Conservation (phyloP, 805 yeast species). For the Wickerhamiella azymoides region DNA sequence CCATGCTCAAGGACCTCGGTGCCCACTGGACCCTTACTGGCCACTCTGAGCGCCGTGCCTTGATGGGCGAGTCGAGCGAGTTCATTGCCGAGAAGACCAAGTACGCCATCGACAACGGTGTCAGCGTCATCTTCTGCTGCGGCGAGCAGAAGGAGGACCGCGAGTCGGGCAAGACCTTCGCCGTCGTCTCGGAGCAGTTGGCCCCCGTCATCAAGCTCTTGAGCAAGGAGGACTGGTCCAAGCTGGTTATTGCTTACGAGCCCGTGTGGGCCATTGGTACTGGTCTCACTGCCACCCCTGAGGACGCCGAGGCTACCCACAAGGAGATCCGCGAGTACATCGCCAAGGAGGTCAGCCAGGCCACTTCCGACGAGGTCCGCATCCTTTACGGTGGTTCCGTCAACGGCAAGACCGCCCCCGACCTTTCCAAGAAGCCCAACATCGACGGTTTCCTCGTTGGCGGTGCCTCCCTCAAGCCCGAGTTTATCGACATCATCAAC, state of each 20-base stretch:
- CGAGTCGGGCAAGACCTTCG: slow-evolving; percentile 73
- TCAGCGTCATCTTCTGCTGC: slow-evolving; percentile 86
- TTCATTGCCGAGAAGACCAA: slow-evolving; percentile 87
- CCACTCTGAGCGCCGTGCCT: slow-evolving; percentile 96
- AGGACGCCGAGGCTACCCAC: slow-evolving; percentile 95
- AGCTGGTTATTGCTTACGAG: slow-evolving; percentile 93
- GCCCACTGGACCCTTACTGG: slow-evolving; percentile 93
- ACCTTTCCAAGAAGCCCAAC: slow-evolving; percentile 83
- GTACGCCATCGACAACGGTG: slow-evolving; percentile 80
- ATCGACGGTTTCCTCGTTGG: slow-evolving; percentile 99
- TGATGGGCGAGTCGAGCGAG: slow-evolving; percentile 81
- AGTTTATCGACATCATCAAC: slow-evolving; percentile 88
- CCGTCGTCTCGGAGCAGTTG: slow-evolving; percentile 79
- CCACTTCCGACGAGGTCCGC: slow-evolving; percentile 65
- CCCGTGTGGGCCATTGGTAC: slow-evolving; percentile 99
- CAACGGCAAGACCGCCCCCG: slow-evolving; percentile 80
- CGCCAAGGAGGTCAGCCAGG: slow-evolving; percentile 58
- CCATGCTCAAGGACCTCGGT: slow-evolving; percentile 78
- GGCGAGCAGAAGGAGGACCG: slow-evolving; percentile 97
- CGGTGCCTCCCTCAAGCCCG: slow-evolving; percentile 98
- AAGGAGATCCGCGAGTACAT: slow-evolving; percentile 74
- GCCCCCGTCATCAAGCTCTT: slow-evolving; percentile 73
- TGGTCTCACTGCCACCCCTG: slow-evolving; percentile 97
- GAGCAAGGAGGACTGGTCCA: slow-evolving; percentile 60
- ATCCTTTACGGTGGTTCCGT: slow-evolving; percentile 98